A percentile compares a stretch with the other conserved stretches of the same genome.
These are phyloP conservation scores for Boletus sensibilis DNA, from an alignment of 768 basidiomycete genomes.

Conservation along the genomic window DNA sequence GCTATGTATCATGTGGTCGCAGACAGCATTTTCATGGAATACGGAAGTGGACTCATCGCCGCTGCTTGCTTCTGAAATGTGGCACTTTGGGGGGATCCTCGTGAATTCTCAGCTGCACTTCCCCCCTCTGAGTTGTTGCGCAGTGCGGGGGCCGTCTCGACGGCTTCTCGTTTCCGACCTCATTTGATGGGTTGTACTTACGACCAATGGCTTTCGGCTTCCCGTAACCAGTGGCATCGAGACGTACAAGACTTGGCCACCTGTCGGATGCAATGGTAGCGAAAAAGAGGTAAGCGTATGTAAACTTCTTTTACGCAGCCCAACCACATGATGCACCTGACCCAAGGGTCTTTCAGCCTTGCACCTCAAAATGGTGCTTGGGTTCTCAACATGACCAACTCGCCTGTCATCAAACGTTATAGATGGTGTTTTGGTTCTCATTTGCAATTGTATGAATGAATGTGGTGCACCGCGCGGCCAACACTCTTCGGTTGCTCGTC, in stretches of 20 bases:
- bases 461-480: no score
- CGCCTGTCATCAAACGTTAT: not conserved
- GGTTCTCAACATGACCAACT: not conserved
- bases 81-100: not conserved
- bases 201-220: not conserved
- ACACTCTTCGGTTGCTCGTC: not conserved
- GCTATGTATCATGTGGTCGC: not conserved
- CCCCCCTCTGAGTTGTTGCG: not conserved
- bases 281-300: not conserved
- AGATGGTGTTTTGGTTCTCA: not conserved
- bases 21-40: no score
- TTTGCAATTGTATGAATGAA: not conserved
- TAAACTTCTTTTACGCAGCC: not conserved
- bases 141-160: not conserved
- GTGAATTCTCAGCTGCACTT: not conserved
- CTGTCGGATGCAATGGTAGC: not conserved
- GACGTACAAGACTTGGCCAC: not conserved
- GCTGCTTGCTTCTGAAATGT: not conserved
- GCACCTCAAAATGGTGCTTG: not conserved
- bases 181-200: not conserved
- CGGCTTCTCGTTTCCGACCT: no score
- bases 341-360: not conserved
- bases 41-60: no score
- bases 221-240: not conserved
- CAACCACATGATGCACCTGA: not conserved